These are phyloP conservation scores for Nosema muscidifuracis DNA, from an alignment of 371 early-diverging fungal species.

Conservation along the genomic window DNA sequence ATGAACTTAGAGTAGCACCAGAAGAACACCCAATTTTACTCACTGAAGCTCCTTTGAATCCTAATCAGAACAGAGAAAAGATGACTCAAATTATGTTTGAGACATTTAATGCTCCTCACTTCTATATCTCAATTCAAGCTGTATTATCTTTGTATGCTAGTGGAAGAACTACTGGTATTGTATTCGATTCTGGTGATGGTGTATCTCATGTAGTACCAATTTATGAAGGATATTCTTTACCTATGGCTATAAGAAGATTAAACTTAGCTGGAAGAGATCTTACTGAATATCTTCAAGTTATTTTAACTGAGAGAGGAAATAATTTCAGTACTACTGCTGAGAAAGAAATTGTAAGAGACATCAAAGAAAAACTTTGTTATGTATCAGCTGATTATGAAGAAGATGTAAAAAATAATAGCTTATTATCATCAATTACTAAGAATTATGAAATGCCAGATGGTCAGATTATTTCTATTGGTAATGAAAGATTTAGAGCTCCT, in stretches of 20 bases:
- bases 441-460: constrained; percentile 98
- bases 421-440: constrained; percentile 73
- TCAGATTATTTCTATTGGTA: constrained; percentile 90
- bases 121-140: constrained; percentile 98
- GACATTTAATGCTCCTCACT: constrained; percentile 92
- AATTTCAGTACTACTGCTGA: constrained; percentile 96
- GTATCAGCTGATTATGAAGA: constrained; percentile 93
- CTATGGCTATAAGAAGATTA: constrained; percentile 90
- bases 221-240: constrained; percentile 97
- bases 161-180: constrained; percentile 99
- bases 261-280: constrained; percentile 91
- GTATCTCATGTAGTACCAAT: constrained; percentile 98
- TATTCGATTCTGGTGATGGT: constrained; percentile 99
- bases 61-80: constrained; percentile 98
- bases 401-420: constrained; percentile 79
- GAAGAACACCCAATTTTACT: constrained; percentile 96
- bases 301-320: constrained; percentile 95
- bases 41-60: constrained; percentile 98
- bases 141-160: constrained; percentile 90
- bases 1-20: constrained; percentile 75
- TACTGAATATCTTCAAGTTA: constrained; percentile 87
- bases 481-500: constrained; percentile 93
- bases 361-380: constrained; percentile 99
- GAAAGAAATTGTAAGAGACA: constrained; percentile 97
- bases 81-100: constrained; percentile 99